phyloP scores from a whole-genome alignment of 1,284 basidiomycete species.

The Exobasidium rhododendri region DNA sequence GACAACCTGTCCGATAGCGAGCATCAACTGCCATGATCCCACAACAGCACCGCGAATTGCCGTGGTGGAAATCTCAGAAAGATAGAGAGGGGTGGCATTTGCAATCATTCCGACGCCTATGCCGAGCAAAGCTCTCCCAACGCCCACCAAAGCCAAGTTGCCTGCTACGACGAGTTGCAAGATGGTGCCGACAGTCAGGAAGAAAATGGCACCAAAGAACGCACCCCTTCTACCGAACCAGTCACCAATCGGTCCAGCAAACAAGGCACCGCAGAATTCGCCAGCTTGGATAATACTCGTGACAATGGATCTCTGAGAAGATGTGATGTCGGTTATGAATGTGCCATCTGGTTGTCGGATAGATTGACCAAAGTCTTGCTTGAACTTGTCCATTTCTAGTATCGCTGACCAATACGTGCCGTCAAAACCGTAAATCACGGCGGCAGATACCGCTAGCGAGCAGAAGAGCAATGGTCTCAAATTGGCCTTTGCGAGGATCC shows the following conservation, averaged over 20 bases:
- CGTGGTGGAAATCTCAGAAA: conserved; percentile 51
- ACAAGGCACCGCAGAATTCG: conserved; percentile 57
- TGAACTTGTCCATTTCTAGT: conserved; percentile 52
- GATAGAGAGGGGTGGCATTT: conserved; percentile 56
- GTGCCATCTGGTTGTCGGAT: conserved; percentile 18
- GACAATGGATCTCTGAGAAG: conserved; percentile 42
- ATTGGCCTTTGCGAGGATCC: conserved; percentile 48
- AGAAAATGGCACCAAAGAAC: conserved; percentile 49
- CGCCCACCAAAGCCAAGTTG: conserved; percentile 53
- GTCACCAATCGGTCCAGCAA: conserved; percentile 57
- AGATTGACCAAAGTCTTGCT: conserved; percentile 44
- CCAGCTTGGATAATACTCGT: conserved; percentile 58
- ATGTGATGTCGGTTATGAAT: conserved; percentile 33
- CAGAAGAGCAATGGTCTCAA: conserved; percentile 49
- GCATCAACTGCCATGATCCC: conserved; percentile 57
- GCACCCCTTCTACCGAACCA: conserved; percentile 56
- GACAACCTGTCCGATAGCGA: conserved; percentile 58
- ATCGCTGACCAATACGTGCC: conserved; percentile 56
- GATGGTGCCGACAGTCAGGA: conserved; percentile 55
- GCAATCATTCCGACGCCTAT: conserved; percentile 56
- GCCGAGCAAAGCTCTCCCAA: conserved; percentile 57
- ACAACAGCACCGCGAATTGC: conserved; percentile 57
- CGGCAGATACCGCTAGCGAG: conserved; percentile 45
- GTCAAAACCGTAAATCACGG: conserved; percentile 55
- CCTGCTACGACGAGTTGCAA: conserved; percentile 56